Evolutionary conservation across 1,139 yeast genomes (phyloP), one percentile per base, ranked within the genome.

Genomic region (Meyerozyma guilliermondii): DNA sequence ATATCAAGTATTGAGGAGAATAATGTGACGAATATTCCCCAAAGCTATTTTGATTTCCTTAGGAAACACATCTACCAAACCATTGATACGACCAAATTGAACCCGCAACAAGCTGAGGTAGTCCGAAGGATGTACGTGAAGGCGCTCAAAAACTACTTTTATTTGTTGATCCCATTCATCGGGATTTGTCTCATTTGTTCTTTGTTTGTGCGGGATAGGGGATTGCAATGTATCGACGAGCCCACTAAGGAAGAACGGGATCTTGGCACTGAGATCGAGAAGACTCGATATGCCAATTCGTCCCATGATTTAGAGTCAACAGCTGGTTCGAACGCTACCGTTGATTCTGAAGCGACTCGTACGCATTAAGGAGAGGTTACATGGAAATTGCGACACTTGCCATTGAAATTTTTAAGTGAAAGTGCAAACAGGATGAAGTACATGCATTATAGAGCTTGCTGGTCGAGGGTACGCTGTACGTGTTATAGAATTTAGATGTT

Each of bases 201-300:
- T 4, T 53, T 70, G 16, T 59, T 71, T 37, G 59, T 74, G 13
- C 62, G 56, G 41, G 80, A 74, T 47, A 52, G 59, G 22, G 80
- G 80, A 0, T 59, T 74, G 37, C 65, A 62, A 36, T 62, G 73
- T 43, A 58, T 67, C 33, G 77, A 70, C 44, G 76, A 69, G 48
- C 59, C 60, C 10, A 33, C 40, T 2, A 28, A 35, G 43, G 46
- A 33, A 39, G 41, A 11, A 43, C 45, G 43, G 30, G 49, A 45
- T n/a, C 18, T 41, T 3, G 28, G 13, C 8, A 26, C 5, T 3
- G 33, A 29, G 6, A 3, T 29, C 17, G 16, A 29, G 33, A 13
- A 29, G 33, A 6, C 3, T 11, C 16, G 7, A 13, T 29, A 13
- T 13, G 11, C 10, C 16, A 9, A 9, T 9, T 8, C 33, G 18